A percentile compares a stretch with the other conserved stretches of the same genome.
Evolutionary conservation across 495 filamentous ascomycete species (phyloP).

Genomic region (Bathelium albidoporum): DNA sequence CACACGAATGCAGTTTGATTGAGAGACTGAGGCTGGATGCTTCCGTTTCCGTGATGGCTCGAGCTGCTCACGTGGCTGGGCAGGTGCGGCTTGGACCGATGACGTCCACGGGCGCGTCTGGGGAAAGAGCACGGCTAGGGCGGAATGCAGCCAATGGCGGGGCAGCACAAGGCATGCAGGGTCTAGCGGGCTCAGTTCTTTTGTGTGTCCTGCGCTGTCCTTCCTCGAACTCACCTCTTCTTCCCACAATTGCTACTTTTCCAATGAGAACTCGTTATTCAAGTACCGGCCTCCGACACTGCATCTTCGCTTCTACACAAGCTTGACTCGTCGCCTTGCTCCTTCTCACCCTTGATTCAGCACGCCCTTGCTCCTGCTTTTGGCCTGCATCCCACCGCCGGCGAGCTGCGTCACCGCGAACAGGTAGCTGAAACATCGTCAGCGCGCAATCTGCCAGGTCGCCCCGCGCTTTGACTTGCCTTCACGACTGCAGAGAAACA

Average conservation of each 20-base stretch:
- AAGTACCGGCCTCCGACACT: background rate
- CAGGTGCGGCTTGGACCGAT: background rate
- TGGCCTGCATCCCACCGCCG: background rate
- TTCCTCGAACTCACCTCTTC: background rate
- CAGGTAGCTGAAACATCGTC: background rate
- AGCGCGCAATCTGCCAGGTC: background rate
- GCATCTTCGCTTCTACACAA: too few species aligned
- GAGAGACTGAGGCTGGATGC: background rate
- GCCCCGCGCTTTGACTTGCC: background rate
- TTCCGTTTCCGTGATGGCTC: background rate
- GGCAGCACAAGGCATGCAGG: background rate
- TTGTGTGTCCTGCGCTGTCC: slow-evolving; percentile 5
- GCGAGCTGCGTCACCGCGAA: background rate
- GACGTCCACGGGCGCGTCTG: background rate
- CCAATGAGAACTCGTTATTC: background rate
- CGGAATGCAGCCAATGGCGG: background rate
- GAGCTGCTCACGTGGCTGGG: background rate
- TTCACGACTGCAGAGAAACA: background rate
- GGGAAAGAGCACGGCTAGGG: background rate
- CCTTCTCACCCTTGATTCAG: background rate
- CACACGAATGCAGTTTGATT: too few species aligned
- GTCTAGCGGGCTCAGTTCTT: background rate
- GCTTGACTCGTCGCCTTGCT: background rate
- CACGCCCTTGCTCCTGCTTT: background rate
- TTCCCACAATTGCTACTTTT: background rate